These are phyloP conservation scores for Blepharisma japonicum DNA, from an alignment of 73 alveolate species.

Conservation along the genomic window DNA sequence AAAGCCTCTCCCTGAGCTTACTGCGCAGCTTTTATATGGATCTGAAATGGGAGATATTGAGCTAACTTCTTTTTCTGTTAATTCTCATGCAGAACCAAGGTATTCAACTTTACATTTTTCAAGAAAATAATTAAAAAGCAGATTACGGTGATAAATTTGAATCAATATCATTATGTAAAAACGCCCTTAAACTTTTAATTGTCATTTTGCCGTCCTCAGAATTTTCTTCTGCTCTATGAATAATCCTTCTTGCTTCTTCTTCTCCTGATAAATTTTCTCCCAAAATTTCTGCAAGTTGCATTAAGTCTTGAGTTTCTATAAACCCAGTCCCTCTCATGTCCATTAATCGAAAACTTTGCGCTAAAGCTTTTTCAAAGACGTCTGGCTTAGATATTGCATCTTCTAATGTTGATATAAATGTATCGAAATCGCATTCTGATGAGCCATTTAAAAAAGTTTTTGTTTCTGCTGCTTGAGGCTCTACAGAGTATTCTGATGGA, in stretches of 20 bases:
- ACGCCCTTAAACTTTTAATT: background rate
- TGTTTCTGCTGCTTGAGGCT: too few species aligned
- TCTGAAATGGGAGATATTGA: too few species aligned
- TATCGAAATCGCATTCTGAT: slow-evolving; percentile 16
- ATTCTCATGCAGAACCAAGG: too few species aligned
- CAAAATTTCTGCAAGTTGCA: background rate
- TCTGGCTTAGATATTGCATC: slow-evolving; percentile 2
- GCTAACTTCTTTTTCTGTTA: too few species aligned
- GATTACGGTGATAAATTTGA: background rate
- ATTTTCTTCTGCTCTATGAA: slow-evolving; percentile 8
- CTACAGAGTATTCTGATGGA: background rate
- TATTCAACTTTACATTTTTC: too few species aligned
- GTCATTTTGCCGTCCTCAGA: background rate
- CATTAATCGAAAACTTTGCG: slow-evolving; percentile 11
- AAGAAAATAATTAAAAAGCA: background rate
- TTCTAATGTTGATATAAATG: background rate
- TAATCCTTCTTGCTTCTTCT: slow-evolving; percentile 23
- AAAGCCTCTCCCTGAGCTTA: too few species aligned
- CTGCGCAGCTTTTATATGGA: too few species aligned
- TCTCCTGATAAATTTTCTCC: slow-evolving; percentile 1
- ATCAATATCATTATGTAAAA: slow-evolving; percentile 8
- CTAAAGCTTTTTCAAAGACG: slow-evolving; percentile 15
- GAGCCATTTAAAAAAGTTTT: background rate
- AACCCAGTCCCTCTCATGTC: background rate
- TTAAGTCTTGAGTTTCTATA: background rate